phyloP scores from a whole-genome alignment of 176 grass and related monocot species.

The Panicum miliaceum region DNA sequence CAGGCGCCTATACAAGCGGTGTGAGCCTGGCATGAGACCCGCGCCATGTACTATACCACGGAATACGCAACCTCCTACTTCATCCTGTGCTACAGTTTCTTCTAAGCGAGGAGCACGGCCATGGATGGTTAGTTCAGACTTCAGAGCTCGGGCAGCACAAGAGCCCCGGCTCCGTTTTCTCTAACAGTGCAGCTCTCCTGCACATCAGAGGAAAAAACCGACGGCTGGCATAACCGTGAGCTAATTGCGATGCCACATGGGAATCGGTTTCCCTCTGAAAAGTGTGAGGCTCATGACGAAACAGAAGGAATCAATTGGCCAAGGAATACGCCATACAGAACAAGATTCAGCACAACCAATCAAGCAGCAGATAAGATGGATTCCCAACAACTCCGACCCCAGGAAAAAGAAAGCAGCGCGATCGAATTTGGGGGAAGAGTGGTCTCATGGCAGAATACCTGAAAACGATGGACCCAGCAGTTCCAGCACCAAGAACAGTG shows the following conservation, averaged over 20 bases:
- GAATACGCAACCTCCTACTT: neutral
- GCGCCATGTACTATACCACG: neutral
- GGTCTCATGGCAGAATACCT: slow-evolving; percentile 17
- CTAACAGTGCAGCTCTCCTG: too few relatives aligned
- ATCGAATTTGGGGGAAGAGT: neutral
- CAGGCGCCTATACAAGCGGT: neutral
- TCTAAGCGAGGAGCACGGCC: neutral
- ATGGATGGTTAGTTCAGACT: neutral
- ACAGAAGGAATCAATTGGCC: neutral
- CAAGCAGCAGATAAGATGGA: neutral
- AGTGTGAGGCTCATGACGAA: neutral
- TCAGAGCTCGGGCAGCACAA: neutral
- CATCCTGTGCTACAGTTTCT: neutral
- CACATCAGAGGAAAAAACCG: too few relatives aligned
- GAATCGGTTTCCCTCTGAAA: neutral
- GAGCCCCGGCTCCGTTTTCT: too few relatives aligned
- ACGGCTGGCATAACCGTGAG: neutral
- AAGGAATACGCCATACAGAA: neutral
- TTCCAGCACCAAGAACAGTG: neutral
- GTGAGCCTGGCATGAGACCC: neutral
- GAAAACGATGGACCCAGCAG: neutral
- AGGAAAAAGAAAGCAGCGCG: neutral
- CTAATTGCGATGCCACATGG: neutral
- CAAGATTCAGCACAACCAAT: neutral
- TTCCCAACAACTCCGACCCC: neutral